Evolutionary conservation across 192 early-diverging fungal species (phyloP).

Genomic region (Linnemannia hyalina): DNA sequence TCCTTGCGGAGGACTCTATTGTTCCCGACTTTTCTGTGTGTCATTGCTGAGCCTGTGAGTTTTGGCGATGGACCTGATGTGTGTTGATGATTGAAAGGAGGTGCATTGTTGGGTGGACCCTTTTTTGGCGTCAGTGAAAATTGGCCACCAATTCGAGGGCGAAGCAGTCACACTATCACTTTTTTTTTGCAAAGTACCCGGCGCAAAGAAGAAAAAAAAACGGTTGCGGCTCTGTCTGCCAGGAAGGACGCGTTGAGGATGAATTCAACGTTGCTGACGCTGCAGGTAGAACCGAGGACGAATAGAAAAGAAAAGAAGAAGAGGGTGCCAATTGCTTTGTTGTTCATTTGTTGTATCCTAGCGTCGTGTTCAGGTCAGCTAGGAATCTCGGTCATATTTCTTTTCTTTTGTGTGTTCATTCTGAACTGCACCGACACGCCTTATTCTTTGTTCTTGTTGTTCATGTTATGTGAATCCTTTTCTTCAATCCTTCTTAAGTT

Average conservation of each 20-base stretch:
- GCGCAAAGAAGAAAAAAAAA: too few species aligned
- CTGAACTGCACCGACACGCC: not conserved
- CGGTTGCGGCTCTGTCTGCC: too few species aligned
- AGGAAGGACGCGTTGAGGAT: too few species aligned
- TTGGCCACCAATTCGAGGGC: not conserved
- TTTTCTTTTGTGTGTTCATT: not conserved
- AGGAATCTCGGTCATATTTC: not conserved
- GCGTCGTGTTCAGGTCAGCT: not conserved
- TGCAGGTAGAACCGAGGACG: too few species aligned
- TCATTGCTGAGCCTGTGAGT: not conserved
- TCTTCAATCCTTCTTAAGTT: not conserved
- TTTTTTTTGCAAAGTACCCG: too few species aligned
- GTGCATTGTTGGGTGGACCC: not conserved
- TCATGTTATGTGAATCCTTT: not conserved
- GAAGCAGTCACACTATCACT: too few species aligned
- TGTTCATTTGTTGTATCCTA: not conserved
- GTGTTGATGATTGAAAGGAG: not conserved
- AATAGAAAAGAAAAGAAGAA: too few species aligned
- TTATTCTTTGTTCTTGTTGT: not conserved
- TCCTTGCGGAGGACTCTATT: slow-evolving; percentile 22
- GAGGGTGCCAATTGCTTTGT: too few species aligned
- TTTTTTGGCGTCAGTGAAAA: not conserved
- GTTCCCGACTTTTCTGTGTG: not conserved
- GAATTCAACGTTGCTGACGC: too few species aligned
- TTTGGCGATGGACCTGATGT: not conserved